phyloP scores from a whole-genome alignment of 371 early-diverging fungal species.

The Mucor plumbeus region DNA sequence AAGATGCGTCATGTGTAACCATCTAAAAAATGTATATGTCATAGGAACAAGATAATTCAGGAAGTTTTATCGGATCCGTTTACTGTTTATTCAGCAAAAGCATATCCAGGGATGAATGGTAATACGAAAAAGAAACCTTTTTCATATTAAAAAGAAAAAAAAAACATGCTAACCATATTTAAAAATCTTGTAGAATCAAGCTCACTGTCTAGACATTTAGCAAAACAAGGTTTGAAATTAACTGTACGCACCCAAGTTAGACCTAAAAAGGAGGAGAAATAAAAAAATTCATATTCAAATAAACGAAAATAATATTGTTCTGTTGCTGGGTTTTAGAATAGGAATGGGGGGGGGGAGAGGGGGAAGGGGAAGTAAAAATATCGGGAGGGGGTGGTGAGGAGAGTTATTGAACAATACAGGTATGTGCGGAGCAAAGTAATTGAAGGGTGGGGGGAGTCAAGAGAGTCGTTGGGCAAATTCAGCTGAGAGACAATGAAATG shows the following conservation, averaged over 20 bases:
- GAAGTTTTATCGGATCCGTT: constrained; percentile 52
- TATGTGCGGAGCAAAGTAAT: neutral
- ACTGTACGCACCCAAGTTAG: constrained; percentile 58
- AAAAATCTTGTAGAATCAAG: constrained; percentile 59
- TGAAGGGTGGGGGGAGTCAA: neutral
- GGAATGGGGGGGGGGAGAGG: neutral
- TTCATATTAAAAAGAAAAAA: neutral
- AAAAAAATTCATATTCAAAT: neutral
- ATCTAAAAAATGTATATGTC: too few species aligned
- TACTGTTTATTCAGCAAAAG: constrained; percentile 56
- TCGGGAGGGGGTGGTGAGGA: too few species aligned
- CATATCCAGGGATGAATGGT: constrained; percentile 74
- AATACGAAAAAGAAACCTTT: neutral
- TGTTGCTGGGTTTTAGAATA: too few species aligned
- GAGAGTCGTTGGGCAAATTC: neutral
- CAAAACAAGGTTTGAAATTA: constrained; percentile 68
- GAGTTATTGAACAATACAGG: too few species aligned
- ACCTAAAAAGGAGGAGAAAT: constrained; percentile 21
- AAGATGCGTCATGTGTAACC: neutral
- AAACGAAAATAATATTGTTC: too few species aligned
- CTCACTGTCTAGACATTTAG: constrained; percentile 65
- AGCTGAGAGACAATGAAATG: constrained; percentile 1
- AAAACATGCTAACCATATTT: neutral
- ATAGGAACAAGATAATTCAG: constrained; percentile 26
- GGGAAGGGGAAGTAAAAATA: too few species aligned